Conservation (phyloP, 495 filamentous ascomycete genomes). For the Recurvomyces mirabilis region DNA sequence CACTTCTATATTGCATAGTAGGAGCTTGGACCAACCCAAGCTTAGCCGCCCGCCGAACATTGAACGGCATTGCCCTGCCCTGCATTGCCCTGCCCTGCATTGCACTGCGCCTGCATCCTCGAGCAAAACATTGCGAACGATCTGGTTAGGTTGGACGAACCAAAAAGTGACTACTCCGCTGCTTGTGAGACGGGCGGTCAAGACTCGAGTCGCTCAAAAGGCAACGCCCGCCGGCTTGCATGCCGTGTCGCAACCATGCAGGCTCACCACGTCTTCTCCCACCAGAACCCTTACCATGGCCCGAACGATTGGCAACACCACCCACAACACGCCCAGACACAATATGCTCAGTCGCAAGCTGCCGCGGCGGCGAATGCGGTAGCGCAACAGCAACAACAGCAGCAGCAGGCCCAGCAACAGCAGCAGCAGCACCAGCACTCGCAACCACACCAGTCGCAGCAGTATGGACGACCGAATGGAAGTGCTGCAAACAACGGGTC, state of each 20-base stretch:
- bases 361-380: slow-evolving; percentile 54
- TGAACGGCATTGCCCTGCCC: no score
- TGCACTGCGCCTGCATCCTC: no score
- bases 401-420: slow-evolving; percentile 7
- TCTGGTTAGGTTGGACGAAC: no score
- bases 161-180: not conserved
- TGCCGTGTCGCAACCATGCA: slow-evolving; percentile 13
- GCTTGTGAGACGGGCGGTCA: no score
- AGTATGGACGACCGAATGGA: slow-evolving; percentile 4
- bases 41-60: no score
- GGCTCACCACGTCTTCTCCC: slow-evolving; percentile 50
- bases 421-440: no score
- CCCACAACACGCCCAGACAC: slow-evolving; percentile 44
- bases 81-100: no score
- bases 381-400: slow-evolving; percentile 11
- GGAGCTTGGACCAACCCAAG: no score
- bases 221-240: no score
- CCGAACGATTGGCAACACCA: slow-evolving; percentile 44
- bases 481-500: slow-evolving; percentile 25
- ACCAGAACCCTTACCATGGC: slow-evolving; percentile 72
- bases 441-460: slow-evolving; percentile 5
- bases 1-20: no score
- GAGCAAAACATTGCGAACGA: no score
- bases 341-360: slow-evolving; percentile 45
- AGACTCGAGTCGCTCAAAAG: no score